Evolutionary conservation across 345 rosid species (phyloP).

Genomic region (Moricandia moricandioides): DNA sequence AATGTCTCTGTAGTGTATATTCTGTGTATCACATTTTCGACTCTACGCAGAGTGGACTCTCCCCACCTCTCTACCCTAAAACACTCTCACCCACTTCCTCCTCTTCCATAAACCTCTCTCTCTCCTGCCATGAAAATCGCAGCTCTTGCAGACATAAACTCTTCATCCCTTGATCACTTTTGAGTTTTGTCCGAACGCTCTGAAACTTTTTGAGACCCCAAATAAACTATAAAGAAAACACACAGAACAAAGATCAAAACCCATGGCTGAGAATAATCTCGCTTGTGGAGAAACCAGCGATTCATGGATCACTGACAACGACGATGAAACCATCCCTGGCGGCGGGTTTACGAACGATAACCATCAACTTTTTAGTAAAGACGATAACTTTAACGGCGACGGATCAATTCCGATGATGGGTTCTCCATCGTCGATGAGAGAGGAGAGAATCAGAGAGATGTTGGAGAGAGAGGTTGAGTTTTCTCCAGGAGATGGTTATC

Average conservation of each 20-base stretch:
- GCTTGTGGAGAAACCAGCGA: slow-evolving; percentile 53
- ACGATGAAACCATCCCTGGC: slow-evolving; percentile 24
- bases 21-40: slow-evolving; percentile 24
- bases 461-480: slow-evolving; percentile 52
- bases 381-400: slow-evolving; percentile 24
- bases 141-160: slow-evolving; percentile 15
- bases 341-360: slow-evolving; percentile 14
- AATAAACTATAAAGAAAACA: slow-evolving; percentile 10
- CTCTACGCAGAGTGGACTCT: slow-evolving; percentile 32
- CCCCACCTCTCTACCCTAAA: slow-evolving; percentile 34
- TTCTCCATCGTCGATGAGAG: slow-evolving; percentile 32
- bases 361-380: slow-evolving; percentile 25
- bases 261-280: slow-evolving; percentile 44
- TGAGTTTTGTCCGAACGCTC: slow-evolving; percentile 28
- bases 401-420: slow-evolving; percentile 42
- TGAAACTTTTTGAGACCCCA: slow-evolving; percentile 16
- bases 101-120: slow-evolving; percentile 24
- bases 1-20: slow-evolving; percentile 15
- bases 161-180: slow-evolving; percentile 30
- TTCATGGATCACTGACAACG: slow-evolving; percentile 42
- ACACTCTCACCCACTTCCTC: slow-evolving; percentile 35
- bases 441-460: slow-evolving; percentile 55
- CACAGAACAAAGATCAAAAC: slow-evolving; percentile 30
- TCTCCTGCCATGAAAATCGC: slow-evolving; percentile 33
- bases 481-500: slow-evolving; percentile 50